Base-by-base conservation (phyloP, 78 protist genomes). In the Dictyostelium capitatum region DNA sequence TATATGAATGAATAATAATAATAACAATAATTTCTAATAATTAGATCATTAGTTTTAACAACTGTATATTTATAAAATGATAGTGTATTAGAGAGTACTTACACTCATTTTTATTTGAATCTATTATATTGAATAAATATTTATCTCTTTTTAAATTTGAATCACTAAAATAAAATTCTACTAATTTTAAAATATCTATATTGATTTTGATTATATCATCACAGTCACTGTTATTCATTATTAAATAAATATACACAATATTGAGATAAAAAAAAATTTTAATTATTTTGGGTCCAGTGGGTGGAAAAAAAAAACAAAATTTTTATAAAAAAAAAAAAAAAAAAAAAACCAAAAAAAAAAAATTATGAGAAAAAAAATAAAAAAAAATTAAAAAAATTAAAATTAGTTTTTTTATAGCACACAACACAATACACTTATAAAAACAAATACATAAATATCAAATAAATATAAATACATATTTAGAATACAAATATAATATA, bases 151-250 rank as follows among this genome's bases (percentile, higher is more conserved):
- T 47, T 17, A 84, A 25, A 37, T 84, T 84, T 17, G 75, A 54
- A 65, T 84, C 83, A 47, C 77, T 46, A 11, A 84, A 74, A 75
- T 84, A 84, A 47, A 54, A 84, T 32, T 54, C 64, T 10, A 84
- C 20, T 59, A 56, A 46, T 46, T 84, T 70, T 75, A 6, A 25
- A 67, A 67, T 6, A 25, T 67, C 46, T 30, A 8, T 19, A 59
- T 59, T 8, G 6, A 59, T 59, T 17, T 59, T 59, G 15, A 30
- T 67, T 5, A 32, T 67, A 30, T 67, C 47, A 67, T 67, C 30
- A 37, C 12, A 9, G 15, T 19, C 30, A 67, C 15, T 67, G 0
- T 25, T 17, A 62, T 17, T 62, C 70, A 62, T 62, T 10, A 59
- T 59, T 20, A 59, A 56, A 20, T 19, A 6, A n/a, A n/a, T n/a